These are phyloP conservation scores for Fusarium newnesense DNA, from an alignment of 2,329 filamentous ascomycete species.

Conservation along the genomic window DNA sequence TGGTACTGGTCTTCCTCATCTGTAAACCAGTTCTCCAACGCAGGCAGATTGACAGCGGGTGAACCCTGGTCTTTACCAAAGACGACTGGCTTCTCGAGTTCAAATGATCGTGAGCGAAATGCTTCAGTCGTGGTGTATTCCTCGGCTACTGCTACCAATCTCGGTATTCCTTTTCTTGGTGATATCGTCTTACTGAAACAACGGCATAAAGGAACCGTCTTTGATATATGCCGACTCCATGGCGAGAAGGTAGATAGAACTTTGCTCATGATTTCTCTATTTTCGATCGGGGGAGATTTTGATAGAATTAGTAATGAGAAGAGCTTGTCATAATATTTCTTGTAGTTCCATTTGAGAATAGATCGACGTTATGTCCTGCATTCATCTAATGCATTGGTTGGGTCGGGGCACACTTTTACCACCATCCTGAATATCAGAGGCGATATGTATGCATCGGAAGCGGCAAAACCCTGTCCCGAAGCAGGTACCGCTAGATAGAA, in stretches of 20 bases:
- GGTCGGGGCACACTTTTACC: background rate
- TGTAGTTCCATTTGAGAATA: background rate
- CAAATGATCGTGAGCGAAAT: constrained; percentile 66
- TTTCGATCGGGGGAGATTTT: background rate
- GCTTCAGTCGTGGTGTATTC: constrained; percentile 47
- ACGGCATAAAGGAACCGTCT: background rate
- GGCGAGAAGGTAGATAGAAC: background rate
- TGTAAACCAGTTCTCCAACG: constrained; percentile 69
- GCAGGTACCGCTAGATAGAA: constrained; percentile 12
- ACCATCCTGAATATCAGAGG: background rate
- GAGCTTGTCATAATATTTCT: background rate
- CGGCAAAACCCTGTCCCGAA: constrained; percentile 43
- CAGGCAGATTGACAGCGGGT: constrained; percentile 55
- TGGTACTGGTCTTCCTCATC: constrained; percentile 1
- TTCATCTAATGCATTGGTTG: background rate
- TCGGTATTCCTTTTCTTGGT: background rate
- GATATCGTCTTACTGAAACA: background rate
- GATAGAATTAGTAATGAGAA: background rate
- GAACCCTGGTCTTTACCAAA: constrained; percentile 59
- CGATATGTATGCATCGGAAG: constrained; percentile 20
- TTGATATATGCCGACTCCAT: constrained; percentile 34
- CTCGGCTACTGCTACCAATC: background rate
- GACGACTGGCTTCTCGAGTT: constrained; percentile 59
- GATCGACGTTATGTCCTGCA: constrained; percentile 21
- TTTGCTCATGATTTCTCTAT: constrained; percentile 22